Conservation (phyloP, 2,329 filamentous ascomycete genomes). For the Plectosphaerella sp. region DNA sequence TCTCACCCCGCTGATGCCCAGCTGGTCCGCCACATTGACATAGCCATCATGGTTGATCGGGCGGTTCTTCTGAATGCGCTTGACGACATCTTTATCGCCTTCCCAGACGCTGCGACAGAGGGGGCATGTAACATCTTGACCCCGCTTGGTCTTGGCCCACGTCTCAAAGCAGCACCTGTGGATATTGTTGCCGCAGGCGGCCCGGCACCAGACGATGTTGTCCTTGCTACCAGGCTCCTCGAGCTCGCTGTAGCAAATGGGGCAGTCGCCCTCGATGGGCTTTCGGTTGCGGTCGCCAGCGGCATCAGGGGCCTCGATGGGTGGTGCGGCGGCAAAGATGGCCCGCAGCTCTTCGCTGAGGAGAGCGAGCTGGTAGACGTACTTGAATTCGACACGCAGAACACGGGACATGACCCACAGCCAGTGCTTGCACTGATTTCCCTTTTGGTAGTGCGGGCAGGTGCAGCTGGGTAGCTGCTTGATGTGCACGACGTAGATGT, state of each 20-base stretch:
- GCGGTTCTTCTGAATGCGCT: constrained; percentile 37
- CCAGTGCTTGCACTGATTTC: constrained; percentile 60
- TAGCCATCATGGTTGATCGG: constrained; percentile 48
- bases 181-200: constrained; percentile 51
- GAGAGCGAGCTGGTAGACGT: constrained; percentile 60
- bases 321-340: constrained; percentile 51
- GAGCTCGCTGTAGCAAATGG: constrained; percentile 54
- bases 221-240: constrained; percentile 24
- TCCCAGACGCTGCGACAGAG: constrained; percentile 57
- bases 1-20: constrained; percentile 51
- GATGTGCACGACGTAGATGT: constrained; percentile 57
- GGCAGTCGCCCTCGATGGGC: constrained; percentile 47
- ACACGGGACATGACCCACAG: constrained; percentile 48
- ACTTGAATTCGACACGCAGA: constrained; percentile 48
- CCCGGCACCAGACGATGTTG: constrained; percentile 44
- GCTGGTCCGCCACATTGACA: constrained; percentile 55
- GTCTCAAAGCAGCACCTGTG: constrained; percentile 49
- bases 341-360: constrained; percentile 53
- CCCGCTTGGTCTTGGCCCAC: constrained; percentile 46
- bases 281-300: constrained; percentile 36
- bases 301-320: constrained; percentile 32
- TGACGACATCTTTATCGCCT: constrained; percentile 36
- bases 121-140: constrained; percentile 49
- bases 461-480: constrained; percentile 45
- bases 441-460: constrained; percentile 49